Conservation (phyloP, 768 basidiomycete genomes). For the Coprinellus micaceus region DNA sequence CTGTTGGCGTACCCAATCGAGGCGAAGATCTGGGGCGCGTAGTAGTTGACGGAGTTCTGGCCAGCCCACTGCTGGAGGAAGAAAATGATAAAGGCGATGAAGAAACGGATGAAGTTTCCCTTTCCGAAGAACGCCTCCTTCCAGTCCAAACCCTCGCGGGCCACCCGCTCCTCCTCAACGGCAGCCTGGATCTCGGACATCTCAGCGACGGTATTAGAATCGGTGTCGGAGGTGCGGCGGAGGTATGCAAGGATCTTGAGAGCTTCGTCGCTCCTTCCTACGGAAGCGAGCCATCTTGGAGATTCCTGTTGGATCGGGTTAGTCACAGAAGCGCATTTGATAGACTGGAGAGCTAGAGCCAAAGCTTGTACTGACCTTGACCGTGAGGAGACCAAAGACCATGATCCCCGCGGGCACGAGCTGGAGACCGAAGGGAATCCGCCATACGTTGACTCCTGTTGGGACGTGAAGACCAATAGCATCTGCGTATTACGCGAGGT, state of each 20-base stretch:
- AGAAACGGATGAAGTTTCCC: slow-evolving; percentile 78
- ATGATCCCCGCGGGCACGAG: slow-evolving; percentile 73
- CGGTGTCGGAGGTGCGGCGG: slow-evolving; percentile 41
- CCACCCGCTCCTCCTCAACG: slow-evolving; percentile 66
- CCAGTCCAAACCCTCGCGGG: slow-evolving; percentile 59
- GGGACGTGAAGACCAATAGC: slow-evolving; percentile 56
- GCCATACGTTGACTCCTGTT: slow-evolving; percentile 53
- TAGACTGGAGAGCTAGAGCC: not conserved
- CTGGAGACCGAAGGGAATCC: slow-evolving; percentile 71
- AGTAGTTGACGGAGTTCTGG: slow-evolving; percentile 77
- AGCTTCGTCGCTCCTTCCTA: slow-evolving; percentile 52
- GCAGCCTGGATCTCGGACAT: slow-evolving; percentile 81
- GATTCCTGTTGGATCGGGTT: slow-evolving; percentile 48
- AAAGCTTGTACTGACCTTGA: slow-evolving; percentile 38
- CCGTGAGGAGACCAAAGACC: slow-evolving; percentile 61
- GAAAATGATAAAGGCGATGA: slow-evolving; percentile 82
- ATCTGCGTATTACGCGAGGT: slow-evolving; percentile 29
- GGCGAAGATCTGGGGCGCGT: slow-evolving; percentile 70
- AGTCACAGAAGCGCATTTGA: not conserved
- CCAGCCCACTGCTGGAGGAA: slow-evolving; percentile 81
- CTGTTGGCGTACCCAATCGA: slow-evolving; percentile 68
- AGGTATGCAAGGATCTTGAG: slow-evolving; percentile 61
- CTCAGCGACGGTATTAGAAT: slow-evolving; percentile 50
- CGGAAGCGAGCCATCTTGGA: slow-evolving; percentile 71
- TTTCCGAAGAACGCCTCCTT: slow-evolving; percentile 76